A percentile compares a stretch with the other conserved stretches of the same genome.
Conservation (phyloP, 805 yeast species). For the Wickerhamiella sergipiensis region DNA sequence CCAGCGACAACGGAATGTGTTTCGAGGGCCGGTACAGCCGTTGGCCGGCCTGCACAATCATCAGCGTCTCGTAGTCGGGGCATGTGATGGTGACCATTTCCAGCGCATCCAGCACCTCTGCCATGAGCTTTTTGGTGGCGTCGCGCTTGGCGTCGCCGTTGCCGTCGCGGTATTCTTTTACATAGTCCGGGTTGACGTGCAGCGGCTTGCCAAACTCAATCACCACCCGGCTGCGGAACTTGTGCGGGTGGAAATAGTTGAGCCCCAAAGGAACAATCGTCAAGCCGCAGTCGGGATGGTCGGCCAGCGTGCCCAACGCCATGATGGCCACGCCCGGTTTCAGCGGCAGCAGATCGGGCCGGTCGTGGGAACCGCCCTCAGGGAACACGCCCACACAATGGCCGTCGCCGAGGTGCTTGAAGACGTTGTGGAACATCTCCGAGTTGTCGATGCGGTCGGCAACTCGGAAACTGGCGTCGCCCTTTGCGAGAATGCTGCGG, state of each 20-base stretch:
- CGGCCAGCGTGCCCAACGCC: conserved; percentile 90
- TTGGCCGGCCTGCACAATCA: conserved; percentile 84
- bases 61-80: conserved; percentile 77
- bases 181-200: conserved; percentile 46
- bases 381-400: conserved; percentile 89
- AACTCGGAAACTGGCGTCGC: conserved; percentile 43
- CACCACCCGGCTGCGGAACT: conserved; percentile 89
- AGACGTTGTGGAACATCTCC: conserved; percentile 69
- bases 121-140: conserved; percentile 60
- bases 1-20: conserved; percentile 62
- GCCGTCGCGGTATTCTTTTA: conserved; percentile 44
- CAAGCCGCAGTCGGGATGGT: conserved; percentile 61
- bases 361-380: conserved; percentile 96
- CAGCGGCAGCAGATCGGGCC: conserved; percentile 79
- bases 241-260: conserved; percentile 94
- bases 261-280: conserved; percentile 93
- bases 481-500: conserved; percentile 29
- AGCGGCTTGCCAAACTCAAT: conserved; percentile 88
- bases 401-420: conserved; percentile 66
- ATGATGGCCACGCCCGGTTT: conserved; percentile 97
- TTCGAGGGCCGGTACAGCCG: conserved; percentile 66
- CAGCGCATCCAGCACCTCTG: conserved; percentile 56
- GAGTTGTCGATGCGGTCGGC: conserved; percentile 84
- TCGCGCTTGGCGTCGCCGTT: conserved; percentile 52
- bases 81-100: conserved; percentile 79